These are phyloP conservation scores for Chlorella sp. DNA, from an alignment of 139 green algal species.

Conservation along the genomic window DNA sequence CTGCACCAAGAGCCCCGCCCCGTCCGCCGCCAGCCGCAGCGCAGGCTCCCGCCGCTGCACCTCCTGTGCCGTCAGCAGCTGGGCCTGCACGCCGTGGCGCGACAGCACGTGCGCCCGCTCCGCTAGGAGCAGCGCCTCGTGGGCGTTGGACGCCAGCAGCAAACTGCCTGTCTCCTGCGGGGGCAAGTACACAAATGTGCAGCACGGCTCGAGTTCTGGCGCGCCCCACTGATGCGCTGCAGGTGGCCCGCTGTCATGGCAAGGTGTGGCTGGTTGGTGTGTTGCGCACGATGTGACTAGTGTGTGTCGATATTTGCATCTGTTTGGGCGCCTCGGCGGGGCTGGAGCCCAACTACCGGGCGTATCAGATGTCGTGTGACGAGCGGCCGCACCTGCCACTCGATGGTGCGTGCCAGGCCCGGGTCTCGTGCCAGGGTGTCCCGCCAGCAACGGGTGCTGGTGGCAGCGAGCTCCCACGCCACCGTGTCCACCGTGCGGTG, in stretches of 20 bases:
- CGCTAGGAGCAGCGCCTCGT: slow-evolving; percentile 36
- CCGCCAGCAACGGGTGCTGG: slow-evolving; percentile 50
- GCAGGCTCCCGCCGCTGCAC: slow-evolving; percentile 34
- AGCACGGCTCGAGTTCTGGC: not conserved
- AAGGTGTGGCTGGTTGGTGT: not conserved
- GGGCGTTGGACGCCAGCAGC: slow-evolving; percentile 36
- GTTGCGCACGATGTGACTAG: not conserved
- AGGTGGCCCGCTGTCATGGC: not conserved
- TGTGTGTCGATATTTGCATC: not conserved
- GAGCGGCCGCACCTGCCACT: slow-evolving; percentile 48
- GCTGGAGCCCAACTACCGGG: no score
- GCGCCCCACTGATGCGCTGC: not conserved
- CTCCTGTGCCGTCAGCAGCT: slow-evolving; percentile 6
- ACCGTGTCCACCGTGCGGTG: slow-evolving; percentile 36
- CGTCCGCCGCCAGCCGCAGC: slow-evolving; percentile 19
- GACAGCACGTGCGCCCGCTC: slow-evolving; percentile 23
- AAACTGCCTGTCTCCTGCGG: slow-evolving; percentile 34
- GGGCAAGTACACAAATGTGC: not conserved
- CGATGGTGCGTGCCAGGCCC: slow-evolving; percentile 6
- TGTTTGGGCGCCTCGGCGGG: not conserved
- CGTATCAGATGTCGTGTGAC: no score
- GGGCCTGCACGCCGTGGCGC: slow-evolving; percentile 19
- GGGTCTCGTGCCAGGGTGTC: slow-evolving; percentile 7
- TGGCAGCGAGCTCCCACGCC: slow-evolving; percentile 40
- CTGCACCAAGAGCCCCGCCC: slow-evolving; percentile 28